Base-by-base conservation (phyloP, 306 rosid genomes). In the Luffa acutangula region DNA sequence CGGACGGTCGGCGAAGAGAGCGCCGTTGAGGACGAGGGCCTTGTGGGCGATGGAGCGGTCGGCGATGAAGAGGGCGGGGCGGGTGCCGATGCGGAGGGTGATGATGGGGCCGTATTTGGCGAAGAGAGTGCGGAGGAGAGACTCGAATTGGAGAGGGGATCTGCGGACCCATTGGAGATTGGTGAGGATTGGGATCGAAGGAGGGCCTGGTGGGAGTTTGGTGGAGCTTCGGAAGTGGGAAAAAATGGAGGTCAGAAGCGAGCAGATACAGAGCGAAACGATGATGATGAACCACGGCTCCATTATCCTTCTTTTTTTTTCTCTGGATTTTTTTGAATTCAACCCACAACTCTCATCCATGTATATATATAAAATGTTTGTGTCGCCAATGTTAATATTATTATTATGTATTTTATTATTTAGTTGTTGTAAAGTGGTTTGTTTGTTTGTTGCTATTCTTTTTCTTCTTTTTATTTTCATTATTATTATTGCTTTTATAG, bases 1-100 rank as follows among this genome's bases (percentile, higher is more conserved):
- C 0, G 80, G 80, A 7, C 80, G 69, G 13, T 77, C 54, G n/a
- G 80, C 80, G 71, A 77, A 77, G 34, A 77, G 36, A 41, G 71
- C 71, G 45, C 80, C 80, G 54, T 77, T 77, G 3, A 57, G 80
- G 42, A 77, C 45, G 56, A 77, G 14, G 25, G 80, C 80, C 2
- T 20, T 18, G 54, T 58, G 71, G 15, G 79, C 79, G 37, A 76
- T 5, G 4, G 69, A 13, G 66, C 67, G 67, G 12, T 76, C 69
- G 53, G 80, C 69, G 51, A 77, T 77, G 80, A 77, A 77, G 59
- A 77, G 9, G 69, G 71, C 21, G 34, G 80, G 71, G 36, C 18
- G 54, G 34, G 42, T 8, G 71, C 71, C 80, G 71, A 77, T 20
- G 18, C 6, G 41, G 39, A 77, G 34, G 70, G 80, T 41, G 52